A percentile compares a stretch with the other conserved stretches of the same genome.
Conservation (phyloP, 192 early-diverging fungal species). For the Backusella circina region DNA sequence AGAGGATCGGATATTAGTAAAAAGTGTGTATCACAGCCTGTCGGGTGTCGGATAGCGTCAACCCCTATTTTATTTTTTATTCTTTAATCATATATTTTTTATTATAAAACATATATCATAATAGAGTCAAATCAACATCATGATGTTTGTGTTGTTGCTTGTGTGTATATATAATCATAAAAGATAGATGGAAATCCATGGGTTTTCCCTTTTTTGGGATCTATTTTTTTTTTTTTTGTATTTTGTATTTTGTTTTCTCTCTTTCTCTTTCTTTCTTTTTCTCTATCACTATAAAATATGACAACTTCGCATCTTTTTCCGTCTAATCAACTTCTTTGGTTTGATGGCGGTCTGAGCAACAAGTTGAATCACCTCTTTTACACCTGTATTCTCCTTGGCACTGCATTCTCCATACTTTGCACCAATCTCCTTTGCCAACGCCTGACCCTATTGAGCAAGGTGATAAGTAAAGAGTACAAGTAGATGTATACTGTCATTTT, state of each 20-base stretch:
- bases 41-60: constrained; percentile 7
- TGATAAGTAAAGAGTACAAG: neutral
- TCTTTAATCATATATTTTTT: neutral
- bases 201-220: neutral
- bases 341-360: constrained; percentile 7
- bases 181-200: neutral
- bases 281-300: neutral
- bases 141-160: neutral
- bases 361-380: constrained; percentile 4
- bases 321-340: constrained; percentile 6
- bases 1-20: neutral
- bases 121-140: neutral
- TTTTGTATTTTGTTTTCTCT: too few species aligned
- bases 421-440: constrained; percentile 6
- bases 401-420: constrained; percentile 13
- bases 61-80: neutral
- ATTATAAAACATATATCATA: neutral
- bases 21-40: neutral
- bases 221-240: neutral
- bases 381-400: neutral
- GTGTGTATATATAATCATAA: neutral
- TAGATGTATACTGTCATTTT: neutral
- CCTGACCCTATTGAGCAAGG: neutral
- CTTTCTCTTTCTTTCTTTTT: neutral
- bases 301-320: neutral